Percentiles rank a stretch among this genome's conserved stretches.
Conservation (phyloP, 2,329 filamentous ascomycete genomes). For the Chaetomium globosum region DNA sequence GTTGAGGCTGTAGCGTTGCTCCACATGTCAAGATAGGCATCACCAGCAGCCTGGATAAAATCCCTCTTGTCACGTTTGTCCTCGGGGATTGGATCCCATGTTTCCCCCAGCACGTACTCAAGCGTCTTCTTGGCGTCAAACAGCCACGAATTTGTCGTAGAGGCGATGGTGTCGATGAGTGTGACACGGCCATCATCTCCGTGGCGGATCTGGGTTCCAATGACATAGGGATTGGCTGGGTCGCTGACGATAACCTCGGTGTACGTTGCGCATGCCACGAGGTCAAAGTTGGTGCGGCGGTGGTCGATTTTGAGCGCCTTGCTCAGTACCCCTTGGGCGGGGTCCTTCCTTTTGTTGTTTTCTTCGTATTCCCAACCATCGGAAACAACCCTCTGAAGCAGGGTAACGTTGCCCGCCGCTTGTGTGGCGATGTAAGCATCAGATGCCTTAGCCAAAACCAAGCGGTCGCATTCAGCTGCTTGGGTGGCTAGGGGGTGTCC, state of each 20-base stretch:
- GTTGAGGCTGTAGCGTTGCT: conserved; percentile 38
- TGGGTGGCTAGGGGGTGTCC: neutral
- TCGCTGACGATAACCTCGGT: conserved; percentile 46
- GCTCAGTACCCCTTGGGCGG: conserved; percentile 37
- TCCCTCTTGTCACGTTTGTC: conserved; percentile 38
- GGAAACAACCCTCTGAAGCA: conserved; percentile 24
- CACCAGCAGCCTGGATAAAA: conserved; percentile 40
- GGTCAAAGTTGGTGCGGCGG: conserved; percentile 42
- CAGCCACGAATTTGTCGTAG: conserved; percentile 43
- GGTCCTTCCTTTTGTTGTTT: conserved; percentile 39
- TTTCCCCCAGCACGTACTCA: conserved; percentile 39
- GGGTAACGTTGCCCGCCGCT: conserved; percentile 27
- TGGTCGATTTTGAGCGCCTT: conserved; percentile 41
- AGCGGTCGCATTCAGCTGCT: conserved; percentile 27
- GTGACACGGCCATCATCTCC: conserved; percentile 29
- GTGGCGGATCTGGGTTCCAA: conserved; percentile 45
- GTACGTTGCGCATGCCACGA: conserved; percentile 44
- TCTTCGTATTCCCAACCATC: conserved; percentile 39
- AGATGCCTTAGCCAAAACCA: conserved; percentile 29
- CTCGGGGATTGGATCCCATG: conserved; percentile 40
- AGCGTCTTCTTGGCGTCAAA: conserved; percentile 45
- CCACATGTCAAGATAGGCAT: conserved; percentile 46
- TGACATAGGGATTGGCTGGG: conserved; percentile 43
- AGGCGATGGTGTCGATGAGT: conserved; percentile 39
- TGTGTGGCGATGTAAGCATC: conserved; percentile 36